These are phyloP conservation scores for Myxozyma mucilagina DNA, from an alignment of 805 yeast species.

Conservation along the genomic window DNA sequence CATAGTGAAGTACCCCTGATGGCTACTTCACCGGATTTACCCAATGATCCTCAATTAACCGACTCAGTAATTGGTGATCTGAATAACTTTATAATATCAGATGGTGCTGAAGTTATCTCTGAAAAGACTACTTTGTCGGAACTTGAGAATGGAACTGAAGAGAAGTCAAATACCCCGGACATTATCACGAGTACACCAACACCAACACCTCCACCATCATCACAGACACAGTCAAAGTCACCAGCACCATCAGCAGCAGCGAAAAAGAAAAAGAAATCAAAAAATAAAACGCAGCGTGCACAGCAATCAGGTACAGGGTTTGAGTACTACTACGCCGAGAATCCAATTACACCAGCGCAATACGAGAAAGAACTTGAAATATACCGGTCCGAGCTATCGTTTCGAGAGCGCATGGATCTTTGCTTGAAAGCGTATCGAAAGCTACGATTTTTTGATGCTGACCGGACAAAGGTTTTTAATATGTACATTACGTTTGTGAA, in stretches of 20 bases:
- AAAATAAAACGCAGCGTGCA: background rate
- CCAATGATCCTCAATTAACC: background rate
- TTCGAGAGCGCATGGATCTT: slow-evolving; percentile 5
- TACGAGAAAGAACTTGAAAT: background rate
- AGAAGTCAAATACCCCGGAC: too few relatives aligned
- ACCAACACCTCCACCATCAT: background rate
- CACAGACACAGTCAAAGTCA: too few relatives aligned
- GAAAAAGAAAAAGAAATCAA: slow-evolving; percentile 10
- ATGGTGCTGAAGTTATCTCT: too few relatives aligned
- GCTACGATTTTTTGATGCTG: slow-evolving; percentile 8
- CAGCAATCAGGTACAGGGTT: slow-evolving; percentile 5
- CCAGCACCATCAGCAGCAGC: too few relatives aligned
- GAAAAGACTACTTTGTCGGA: background rate
- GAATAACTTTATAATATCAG: background rate
- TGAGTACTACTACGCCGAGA: slow-evolving; percentile 10
- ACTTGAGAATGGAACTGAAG: background rate
- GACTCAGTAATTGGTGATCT: background rate
- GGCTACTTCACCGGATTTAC: background rate
- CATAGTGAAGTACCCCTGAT: background rate
- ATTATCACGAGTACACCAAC: too few relatives aligned
- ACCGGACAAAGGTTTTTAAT: background rate
- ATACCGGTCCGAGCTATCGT: background rate
- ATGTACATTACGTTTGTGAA: slow-evolving; percentile 3
- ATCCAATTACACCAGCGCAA: slow-evolving; percentile 9
- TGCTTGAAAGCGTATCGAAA: background rate